A percentile compares a stretch with the other conserved stretches of the same genome.
phyloP scores from a whole-genome alignment of 208 protist species.

The Porcisia hertigi region DNA sequence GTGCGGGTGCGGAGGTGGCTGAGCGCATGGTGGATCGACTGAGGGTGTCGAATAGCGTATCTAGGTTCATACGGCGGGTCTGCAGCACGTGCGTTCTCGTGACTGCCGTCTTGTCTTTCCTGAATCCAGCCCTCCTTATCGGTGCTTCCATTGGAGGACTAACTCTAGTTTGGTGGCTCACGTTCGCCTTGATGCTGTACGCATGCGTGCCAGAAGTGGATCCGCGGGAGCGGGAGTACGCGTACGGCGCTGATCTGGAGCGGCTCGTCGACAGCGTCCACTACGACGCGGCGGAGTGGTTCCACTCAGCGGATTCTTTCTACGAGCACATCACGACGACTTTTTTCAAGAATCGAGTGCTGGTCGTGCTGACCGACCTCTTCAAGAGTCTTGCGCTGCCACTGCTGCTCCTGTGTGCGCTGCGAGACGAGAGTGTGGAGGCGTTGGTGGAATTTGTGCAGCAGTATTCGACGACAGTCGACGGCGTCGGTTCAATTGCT shows the following conservation, averaged over 20 bases:
- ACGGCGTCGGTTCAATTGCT: constrained; percentile 78
- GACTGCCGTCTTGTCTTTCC: constrained; percentile 50
- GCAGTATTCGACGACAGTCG: constrained; percentile 52
- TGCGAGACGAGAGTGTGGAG: constrained; percentile 63
- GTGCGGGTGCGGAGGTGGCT: constrained; percentile 44
- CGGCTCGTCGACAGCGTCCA: constrained; percentile 51
- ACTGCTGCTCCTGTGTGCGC: constrained; percentile 51
- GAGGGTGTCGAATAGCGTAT: constrained; percentile 46
- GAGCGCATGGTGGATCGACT: constrained; percentile 54
- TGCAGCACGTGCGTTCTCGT: constrained; percentile 60
- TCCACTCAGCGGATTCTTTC: constrained; percentile 61
- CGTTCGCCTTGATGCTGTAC: constrained; percentile 56
- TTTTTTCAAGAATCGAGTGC: constrained; percentile 60
- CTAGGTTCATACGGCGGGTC: constrained; percentile 54
- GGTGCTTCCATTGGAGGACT: constrained; percentile 52
- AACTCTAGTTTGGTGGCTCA: constrained; percentile 79
- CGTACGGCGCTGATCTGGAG: constrained; percentile 54
- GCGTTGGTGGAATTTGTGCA: constrained; percentile 46
- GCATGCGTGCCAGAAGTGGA: constrained; percentile 43
- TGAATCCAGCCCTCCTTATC: constrained; percentile 78
- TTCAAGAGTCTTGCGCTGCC: constrained; percentile 50
- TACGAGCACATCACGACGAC: constrained; percentile 47
- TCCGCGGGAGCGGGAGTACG: constrained; percentile 72
- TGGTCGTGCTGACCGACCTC: constrained; percentile 45
- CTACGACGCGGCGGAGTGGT: constrained; percentile 60